A percentile compares a stretch with the other conserved stretches of the same genome.
Evolutionary conservation across 2,329 filamentous ascomycete genomes (phyloP).

Genomic region (Penicillium psychrosexuale): DNA sequence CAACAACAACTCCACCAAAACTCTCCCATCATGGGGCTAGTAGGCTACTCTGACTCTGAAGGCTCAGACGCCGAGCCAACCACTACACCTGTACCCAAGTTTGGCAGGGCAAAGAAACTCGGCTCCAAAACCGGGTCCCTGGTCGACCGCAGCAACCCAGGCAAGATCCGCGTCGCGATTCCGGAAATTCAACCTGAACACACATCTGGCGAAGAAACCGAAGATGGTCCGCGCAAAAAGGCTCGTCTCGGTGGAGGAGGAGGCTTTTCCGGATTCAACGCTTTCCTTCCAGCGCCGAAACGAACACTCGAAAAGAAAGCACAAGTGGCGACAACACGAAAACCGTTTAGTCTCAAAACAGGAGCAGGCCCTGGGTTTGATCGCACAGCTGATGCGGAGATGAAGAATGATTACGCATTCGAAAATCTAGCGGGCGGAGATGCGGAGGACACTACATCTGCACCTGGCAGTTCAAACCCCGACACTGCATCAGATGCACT

Average conservation of each 20-base stretch:
- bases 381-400: slow-evolving; percentile 53
- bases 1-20: not conserved
- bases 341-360: slow-evolving; percentile 73
- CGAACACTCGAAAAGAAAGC: slow-evolving; percentile 37
- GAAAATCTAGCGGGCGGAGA: slow-evolving; percentile 36
- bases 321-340: slow-evolving; percentile 44
- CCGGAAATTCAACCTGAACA: slow-evolving; percentile 53
- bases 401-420: slow-evolving; percentile 28
- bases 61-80: slow-evolving; percentile 59
- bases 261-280: slow-evolving; percentile 77
- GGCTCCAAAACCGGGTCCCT: slow-evolving; percentile 60
- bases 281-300: slow-evolving; percentile 83
- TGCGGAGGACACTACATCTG: slow-evolving; percentile 26
- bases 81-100: slow-evolving; percentile 24
- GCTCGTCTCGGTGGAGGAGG: slow-evolving; percentile 63
- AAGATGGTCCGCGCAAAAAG: slow-evolving; percentile 64
- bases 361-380: slow-evolving; percentile 79
- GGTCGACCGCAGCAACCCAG: slow-evolving; percentile 73
- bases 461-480: slow-evolving; percentile 23
- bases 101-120: slow-evolving; percentile 16
- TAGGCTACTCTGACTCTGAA: slow-evolving; percentile 80
- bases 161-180: slow-evolving; percentile 80
- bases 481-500: slow-evolving; percentile 6
- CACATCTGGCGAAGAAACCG: slow-evolving; percentile 35
- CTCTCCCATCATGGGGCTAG: slow-evolving; percentile 63